These are phyloP conservation scores for Fusarium xyrophilum DNA, from an alignment of 2,329 filamentous ascomycete genomes.

Conservation along the genomic window DNA sequence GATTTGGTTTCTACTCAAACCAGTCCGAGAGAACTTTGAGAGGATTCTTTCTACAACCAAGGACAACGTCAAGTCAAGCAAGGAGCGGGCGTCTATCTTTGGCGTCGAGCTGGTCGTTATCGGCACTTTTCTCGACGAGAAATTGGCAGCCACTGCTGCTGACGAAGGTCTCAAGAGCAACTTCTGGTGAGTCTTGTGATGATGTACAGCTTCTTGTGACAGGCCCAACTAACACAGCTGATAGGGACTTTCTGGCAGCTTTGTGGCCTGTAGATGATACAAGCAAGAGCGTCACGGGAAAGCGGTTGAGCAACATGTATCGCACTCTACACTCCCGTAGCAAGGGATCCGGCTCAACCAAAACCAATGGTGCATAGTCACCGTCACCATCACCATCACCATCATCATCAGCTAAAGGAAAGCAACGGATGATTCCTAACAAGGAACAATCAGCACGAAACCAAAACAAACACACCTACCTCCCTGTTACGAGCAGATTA, in stretches of 20 bases:
- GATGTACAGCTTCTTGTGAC: background rate
- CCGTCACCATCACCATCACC: slow-evolving; percentile 15
- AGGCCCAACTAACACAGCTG: slow-evolving; percentile 28
- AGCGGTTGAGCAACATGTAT: slow-evolving; percentile 55
- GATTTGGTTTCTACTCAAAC: slow-evolving; percentile 61
- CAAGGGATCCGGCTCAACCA: slow-evolving; percentile 42
- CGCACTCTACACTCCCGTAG: slow-evolving; percentile 48
- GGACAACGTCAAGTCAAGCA: slow-evolving; percentile 67
- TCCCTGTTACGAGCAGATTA: slow-evolving; percentile 28
- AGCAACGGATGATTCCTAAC: background rate
- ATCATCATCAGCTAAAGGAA: background rate
- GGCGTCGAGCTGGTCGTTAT: slow-evolving; percentile 67
- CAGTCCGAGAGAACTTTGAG: slow-evolving; percentile 66
- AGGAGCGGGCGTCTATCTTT: slow-evolving; percentile 67
- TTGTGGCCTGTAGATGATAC: slow-evolving; percentile 57
- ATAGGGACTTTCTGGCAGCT: slow-evolving; percentile 54
- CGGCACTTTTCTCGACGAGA: slow-evolving; percentile 65
- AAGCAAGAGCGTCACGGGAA: slow-evolving; percentile 53
- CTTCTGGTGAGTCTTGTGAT: slow-evolving; percentile 55
- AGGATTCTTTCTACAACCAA: slow-evolving; percentile 67
- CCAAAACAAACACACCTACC: background rate
- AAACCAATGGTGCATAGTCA: slow-evolving; percentile 46
- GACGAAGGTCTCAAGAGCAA: slow-evolving; percentile 55
- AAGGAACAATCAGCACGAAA: background rate
- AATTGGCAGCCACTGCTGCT: slow-evolving; percentile 51